phyloP scores from a whole-genome alignment of 345 rosid genomes.

The Diplotaxis tenuifolia region DNA sequence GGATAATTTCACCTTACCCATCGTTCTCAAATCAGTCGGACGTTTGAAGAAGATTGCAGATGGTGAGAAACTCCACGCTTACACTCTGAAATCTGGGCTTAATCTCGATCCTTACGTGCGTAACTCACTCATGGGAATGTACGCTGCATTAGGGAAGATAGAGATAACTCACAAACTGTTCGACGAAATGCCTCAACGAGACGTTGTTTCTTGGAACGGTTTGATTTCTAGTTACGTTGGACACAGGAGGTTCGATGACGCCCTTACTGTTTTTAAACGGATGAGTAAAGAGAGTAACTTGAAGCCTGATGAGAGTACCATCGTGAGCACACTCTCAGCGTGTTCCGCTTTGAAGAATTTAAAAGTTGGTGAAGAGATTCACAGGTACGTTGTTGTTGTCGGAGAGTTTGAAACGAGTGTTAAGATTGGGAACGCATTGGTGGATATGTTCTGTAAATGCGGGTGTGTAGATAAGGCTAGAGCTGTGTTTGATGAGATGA shows the following conservation, averaged over 20 bases:
- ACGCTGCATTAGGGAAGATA: slow-evolving; percentile 43
- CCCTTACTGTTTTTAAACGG: slow-evolving; percentile 41
- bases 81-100: slow-evolving; percentile 57
- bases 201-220: slow-evolving; percentile 70
- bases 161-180: slow-evolving; percentile 47
- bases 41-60: slow-evolving; percentile 34
- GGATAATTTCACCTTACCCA: slow-evolving; percentile 76
- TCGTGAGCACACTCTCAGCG: slow-evolving; percentile 70
- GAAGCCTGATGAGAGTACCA: slow-evolving; percentile 59
- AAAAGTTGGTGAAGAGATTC: slow-evolving; percentile 56
- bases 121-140: slow-evolving; percentile 73
- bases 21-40: slow-evolving; percentile 49
- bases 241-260: slow-evolving; percentile 51
- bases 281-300: slow-evolving; percentile 47
- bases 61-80: slow-evolving; percentile 56
- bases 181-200: slow-evolving; percentile 67
- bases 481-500: slow-evolving; percentile 47
- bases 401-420: slow-evolving; percentile 41
- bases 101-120: slow-evolving; percentile 53
- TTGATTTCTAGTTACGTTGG: slow-evolving; percentile 60
- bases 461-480: slow-evolving; percentile 55
- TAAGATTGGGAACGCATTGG: slow-evolving; percentile 58
- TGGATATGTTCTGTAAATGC: slow-evolving; percentile 75
- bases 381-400: slow-evolving; percentile 33
- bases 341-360: slow-evolving; percentile 52